phyloP scores from a whole-genome alignment of 1,284 basidiomycete genomes.

The Austroboletus novae-zelandiae region DNA sequence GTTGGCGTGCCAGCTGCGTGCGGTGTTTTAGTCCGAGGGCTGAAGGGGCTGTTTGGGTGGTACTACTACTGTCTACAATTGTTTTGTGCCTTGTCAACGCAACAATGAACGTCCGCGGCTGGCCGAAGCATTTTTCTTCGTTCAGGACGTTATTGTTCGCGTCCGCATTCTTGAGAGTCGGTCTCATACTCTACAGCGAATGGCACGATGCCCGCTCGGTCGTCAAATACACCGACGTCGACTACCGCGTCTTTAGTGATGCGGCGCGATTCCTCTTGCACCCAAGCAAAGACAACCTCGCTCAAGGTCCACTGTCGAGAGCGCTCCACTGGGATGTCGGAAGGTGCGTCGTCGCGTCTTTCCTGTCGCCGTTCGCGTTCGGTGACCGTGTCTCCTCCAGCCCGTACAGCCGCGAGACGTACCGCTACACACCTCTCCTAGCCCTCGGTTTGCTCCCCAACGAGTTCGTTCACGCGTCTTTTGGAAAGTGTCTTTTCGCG shows the following conservation, averaged over 20 bases:
- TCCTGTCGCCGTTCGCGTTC: not conserved
- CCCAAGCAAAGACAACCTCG: conserved; percentile 47
- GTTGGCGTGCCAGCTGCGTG: too few species aligned
- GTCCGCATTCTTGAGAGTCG: conserved; percentile 62
- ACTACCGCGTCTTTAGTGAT: conserved; percentile 95
- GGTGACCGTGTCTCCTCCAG: conserved; percentile 39
- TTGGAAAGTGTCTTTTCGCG: conserved; percentile 91
- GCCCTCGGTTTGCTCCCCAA: conserved; percentile 84
- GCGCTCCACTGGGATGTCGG: conserved; percentile 47
- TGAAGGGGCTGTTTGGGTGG: too few species aligned
- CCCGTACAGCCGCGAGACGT: conserved; percentile 92
- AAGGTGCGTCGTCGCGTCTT: conserved; percentile 49
- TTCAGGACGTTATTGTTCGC: conserved; percentile 54
- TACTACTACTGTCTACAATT: too few species aligned
- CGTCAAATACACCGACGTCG: conserved; percentile 97
- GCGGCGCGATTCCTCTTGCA: conserved; percentile 72
- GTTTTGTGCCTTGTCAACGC: too few species aligned
- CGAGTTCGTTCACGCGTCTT: conserved; percentile 71
- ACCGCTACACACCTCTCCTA: conserved; percentile 94
- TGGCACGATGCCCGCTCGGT: conserved; percentile 81
- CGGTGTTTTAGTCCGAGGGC: too few species aligned
- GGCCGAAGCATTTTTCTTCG: conserved; percentile 32
- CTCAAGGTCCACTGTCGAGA: conserved; percentile 59
- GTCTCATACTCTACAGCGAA: conserved; percentile 80
- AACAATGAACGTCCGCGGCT: conserved; percentile 7